Evolutionary conservation across 2,329 filamentous ascomycete species (phyloP), one percentile per base, ranked within the genome.

Genomic region (Fusarium palustre): DNA sequence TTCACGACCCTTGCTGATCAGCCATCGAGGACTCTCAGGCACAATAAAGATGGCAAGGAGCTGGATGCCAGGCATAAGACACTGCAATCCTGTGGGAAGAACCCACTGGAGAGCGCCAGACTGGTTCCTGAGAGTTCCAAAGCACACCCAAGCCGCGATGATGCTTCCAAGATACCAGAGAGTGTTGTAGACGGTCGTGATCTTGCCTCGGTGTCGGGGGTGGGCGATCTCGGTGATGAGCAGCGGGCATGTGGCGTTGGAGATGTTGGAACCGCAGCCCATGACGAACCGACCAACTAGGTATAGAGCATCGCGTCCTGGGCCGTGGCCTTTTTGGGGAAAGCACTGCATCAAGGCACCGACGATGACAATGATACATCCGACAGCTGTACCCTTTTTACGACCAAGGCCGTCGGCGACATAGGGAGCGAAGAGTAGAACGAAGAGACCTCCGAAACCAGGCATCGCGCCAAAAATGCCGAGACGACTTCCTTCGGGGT

Each of bases 381-480:
- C 72, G 8, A 74, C 16, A 12, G 70, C 72, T 0, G 72, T 74
- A 9, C 70, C 72, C 7, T 47, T 71, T n/a, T 72, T 74, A 12
- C 72, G 43, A 2, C 72, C 72, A 8, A 74, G 47, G 2, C 70
- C 70, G 20, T 74, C 72, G 22, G 72, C 72, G 16, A 74, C 62
- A 16, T 74, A 74, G 0, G 72, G 72, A 7, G 70, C 72, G 22
- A 74, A 73, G 7, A 74, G 61, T 18, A 74, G 70, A 2, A 73
- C 70, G 31, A 74, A 74, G 2, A 74, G 61, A 24, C 70, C 71
- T 9, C 72, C 72, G 39, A 74, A 72, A 20, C 64, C 64, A 28
- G 70, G 70, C 55, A 74, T 74, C 28, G 71, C 72, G 15, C 68
- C 72, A 55, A 73, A 74, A 20, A 74, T 68, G 15, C 72, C 72